Evolutionary conservation across 1,284 basidiomycete species (phyloP), one percentile per base, ranked within the genome.

Genomic region (Ganoderma sinense): DNA sequence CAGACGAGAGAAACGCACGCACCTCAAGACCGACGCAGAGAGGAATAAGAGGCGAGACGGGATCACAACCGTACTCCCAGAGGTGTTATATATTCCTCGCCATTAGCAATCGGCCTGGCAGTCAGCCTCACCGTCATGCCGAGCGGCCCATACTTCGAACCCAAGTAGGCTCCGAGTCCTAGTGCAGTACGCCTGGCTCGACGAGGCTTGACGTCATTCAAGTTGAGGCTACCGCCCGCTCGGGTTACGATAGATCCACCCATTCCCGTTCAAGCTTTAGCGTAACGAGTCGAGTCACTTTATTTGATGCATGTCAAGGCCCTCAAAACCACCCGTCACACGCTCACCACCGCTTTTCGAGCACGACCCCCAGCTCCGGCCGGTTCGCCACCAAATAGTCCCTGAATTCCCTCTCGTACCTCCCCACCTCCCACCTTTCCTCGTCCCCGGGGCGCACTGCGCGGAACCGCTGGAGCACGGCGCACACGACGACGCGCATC

Each of bases 401-500:
- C 31, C 69, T n/a, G n/a, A 77, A 67, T 6, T 66, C 60, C 20
- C 56, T 61, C 18, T 78, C 74, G 75, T 77, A 79, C 13, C 39
- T 40, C 5, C 68, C 64, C 59, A 69, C 23, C 62, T 75, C 72
- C 64, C 73, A 75, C 36, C 73, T 74, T 51, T 71, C 70, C 43
- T 7, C 7, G 4, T 33, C 33, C 33, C 36, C 36, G 6, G 76
- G 71, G 18, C 69, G 66, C 60, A 78, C n/a, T n/a, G n/a, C 33
- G 8, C 78, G 74, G 53, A 80, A 74, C 43, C 67, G 73, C 59
- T 77, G 79, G 80, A 48, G 41, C n/a, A n/a, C n/a, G 77, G 60
- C 65, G 68, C 48, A 56, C 33, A 77, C 55, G 23, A 80, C 75
- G 62, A 74, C 74, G 8, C 76, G 71, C 67, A 68, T 71, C 65